Conservation (phyloP, 768 basidiomycete genomes). For the Russula sp. region DNA sequence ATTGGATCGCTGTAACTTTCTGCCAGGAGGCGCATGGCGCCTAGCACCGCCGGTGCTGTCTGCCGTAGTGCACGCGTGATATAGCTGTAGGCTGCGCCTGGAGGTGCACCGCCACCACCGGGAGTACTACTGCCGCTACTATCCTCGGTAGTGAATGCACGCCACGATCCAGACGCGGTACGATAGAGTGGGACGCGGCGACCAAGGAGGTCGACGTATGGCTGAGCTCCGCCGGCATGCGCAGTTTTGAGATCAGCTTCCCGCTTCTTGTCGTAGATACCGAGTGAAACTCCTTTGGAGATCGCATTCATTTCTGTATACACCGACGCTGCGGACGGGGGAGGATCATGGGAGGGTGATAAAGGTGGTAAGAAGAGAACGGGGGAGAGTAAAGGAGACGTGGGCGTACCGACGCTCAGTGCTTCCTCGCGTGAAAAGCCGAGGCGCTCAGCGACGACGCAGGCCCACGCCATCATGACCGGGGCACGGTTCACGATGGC, state of each 20-base stretch:
- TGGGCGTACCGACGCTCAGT: slow-evolving; percentile 69
- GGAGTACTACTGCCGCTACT: neutral
- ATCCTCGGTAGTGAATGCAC: slow-evolving; percentile 60
- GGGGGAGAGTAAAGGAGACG: neutral
- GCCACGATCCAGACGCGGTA: slow-evolving; percentile 63
- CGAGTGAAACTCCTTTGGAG: slow-evolving; percentile 77
- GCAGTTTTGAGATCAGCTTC: slow-evolving; percentile 50
- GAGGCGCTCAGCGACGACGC: slow-evolving; percentile 74
- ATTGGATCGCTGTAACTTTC: slow-evolving; percentile 45
- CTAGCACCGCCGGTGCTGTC: slow-evolving; percentile 70
- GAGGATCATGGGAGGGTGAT: neutral
- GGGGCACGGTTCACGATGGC: slow-evolving; percentile 86
- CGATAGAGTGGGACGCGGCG: slow-evolving; percentile 77
- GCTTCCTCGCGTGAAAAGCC: slow-evolving; percentile 89
- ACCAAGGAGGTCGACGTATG: slow-evolving; percentile 84
- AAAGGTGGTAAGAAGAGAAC: neutral
- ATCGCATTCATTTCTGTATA: slow-evolving; percentile 93
- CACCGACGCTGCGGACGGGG: slow-evolving; percentile 59
- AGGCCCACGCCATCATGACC: slow-evolving; percentile 92
- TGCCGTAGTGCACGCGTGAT: slow-evolving; percentile 76
- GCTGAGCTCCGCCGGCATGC: slow-evolving; percentile 53
- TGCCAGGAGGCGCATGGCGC: slow-evolving; percentile 66
- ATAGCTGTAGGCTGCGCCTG: slow-evolving; percentile 76
- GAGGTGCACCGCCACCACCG: slow-evolving; percentile 46
- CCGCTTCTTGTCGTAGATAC: slow-evolving; percentile 57